Evolutionary conservation across 768 basidiomycete genomes (phyloP), one percentile per base, ranked within the genome.

Genomic region (Lentinus tigrinus): DNA sequence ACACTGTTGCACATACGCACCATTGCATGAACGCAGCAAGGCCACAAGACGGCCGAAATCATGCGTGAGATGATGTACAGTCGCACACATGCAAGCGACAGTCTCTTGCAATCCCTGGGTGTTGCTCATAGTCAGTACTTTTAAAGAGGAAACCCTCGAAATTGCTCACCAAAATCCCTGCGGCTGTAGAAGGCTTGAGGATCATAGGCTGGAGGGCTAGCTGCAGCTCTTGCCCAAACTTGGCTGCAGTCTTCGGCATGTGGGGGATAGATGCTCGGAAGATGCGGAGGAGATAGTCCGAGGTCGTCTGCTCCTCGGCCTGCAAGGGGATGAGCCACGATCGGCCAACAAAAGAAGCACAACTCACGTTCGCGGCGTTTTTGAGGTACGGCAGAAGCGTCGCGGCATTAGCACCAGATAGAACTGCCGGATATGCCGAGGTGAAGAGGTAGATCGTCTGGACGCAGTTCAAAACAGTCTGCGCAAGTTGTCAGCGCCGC

Each of bases 331-430:
- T 42, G 23, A 46, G 43, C 21, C 24, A 60, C 36, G 27, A 39
- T 24, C 9, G 6, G 13, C 6, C n/a, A 24, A 39, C 5, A 42
- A 34, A 14, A 14, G 2, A 6, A 28, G 21, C 40, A 47, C 8
- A 52, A 72, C 84, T 66, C 69, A 95, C 93, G 16, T 87, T 85
- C 4, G 81, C 81, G 0, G 90, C 85, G 61, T 87, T 89, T 70
- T 93, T 94, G 48, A 99, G 78, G 69, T 98, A 98, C 0, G 95
- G 94, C 3, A 98, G 77, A 4, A 99, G 77, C 0, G 89, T 91
- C 2, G 87, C 87, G 0, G 95, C 97, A 60, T 92, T 89, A 1
- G 83, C 77, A 4, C 87, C 86, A 24, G 93, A 89, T n/a, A 99
- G 78, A 27, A 96, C 80, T 4, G 85, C 81, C 0, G 95, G 92